Evolutionary conservation across 371 early-diverging fungal genomes (phyloP), one percentile per base, ranked within the genome.

Genomic region (Gilbertella persicaria): DNA sequence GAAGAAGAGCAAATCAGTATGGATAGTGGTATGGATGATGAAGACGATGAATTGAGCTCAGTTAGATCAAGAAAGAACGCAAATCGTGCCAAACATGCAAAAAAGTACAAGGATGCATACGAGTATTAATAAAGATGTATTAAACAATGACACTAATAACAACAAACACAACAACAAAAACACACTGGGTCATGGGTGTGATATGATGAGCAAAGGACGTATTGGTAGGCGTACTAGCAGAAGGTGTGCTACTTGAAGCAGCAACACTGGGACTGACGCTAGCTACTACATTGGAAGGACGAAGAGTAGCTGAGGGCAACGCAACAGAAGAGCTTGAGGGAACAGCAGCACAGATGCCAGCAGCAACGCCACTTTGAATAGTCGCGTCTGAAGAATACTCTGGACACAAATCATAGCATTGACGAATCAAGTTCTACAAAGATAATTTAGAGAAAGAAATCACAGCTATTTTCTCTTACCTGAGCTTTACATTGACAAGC

Each of bases 341-440:
- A 2, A 69, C 65, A 20, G 69, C 69, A 9, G 50, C 55, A 50
- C 69, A 69, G 14, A 69, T 64, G 9, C 49, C 48, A 12, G 62
- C 38, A 21, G 64, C 59, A 7, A 58, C 53, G 23, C 62, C 53
- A 16, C 53, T 40, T 37, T 69, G 65, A n/a, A 58, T 53, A 9
- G 40, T 39, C 14, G 65, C 65, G 24, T 64, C 62, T 13, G 50
- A 21, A 28, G 58, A 55, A 24, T 64, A 64, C 8, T 51, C 40
- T n/a, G 69, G 69, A 42, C 69, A 69, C 5, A 69, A 41, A 53
- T 69, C 48, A 43, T 39, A 69, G 17, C 69, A 69, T 56, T 64
- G 55, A 10, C 52, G 62, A 24, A 69, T 69, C 9, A 69, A 37
- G 36, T 55, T 45, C 57, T 65, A 42, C 20, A 38, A n/a, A n/a